Conservation (phyloP, 495 filamentous ascomycete genomes). For the Aspergillus diversus region DNA sequence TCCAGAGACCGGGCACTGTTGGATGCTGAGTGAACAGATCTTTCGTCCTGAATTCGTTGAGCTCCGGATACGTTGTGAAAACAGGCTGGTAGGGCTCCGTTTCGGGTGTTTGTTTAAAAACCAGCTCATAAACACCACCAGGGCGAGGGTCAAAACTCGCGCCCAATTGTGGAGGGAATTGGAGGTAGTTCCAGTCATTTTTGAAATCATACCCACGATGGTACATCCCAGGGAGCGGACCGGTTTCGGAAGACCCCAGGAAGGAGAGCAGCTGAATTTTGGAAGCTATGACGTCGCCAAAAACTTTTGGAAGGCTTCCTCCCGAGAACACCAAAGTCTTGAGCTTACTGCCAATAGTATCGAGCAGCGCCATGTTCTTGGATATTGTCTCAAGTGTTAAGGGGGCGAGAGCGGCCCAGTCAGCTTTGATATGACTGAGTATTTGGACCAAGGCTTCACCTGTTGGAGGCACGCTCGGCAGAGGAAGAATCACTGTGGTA, state of each 20-base stretch:
- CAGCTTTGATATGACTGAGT: conserved; percentile 9
- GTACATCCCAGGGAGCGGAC: conserved; percentile 14
- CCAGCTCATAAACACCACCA: conserved; percentile 13
- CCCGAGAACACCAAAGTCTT: conserved; percentile 10
- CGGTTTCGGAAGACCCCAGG: conserved; percentile 15
- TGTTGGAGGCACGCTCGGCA: conserved; percentile 9
- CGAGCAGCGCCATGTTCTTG: conserved; percentile 5
- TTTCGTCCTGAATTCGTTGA: conserved; percentile 11
- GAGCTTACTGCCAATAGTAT: conserved; percentile 3
- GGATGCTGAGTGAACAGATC: conserved; percentile 18
- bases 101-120: conserved; percentile 9
- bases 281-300: conserved; percentile 11
- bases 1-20: conserved; percentile 13
- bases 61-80: conserved; percentile 5
- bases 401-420: conserved; percentile 18
- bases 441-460: conserved; percentile 10
- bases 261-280: conserved; percentile 9
- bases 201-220: conserved; percentile 16
- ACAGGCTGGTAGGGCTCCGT: conserved; percentile 15
- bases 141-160: conserved; percentile 11
- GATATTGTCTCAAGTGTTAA: conserved; percentile 12
- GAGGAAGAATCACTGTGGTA: conserved; percentile 10
- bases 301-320: conserved; percentile 7
- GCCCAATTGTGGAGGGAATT: conserved; percentile 13
- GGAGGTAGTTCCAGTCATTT: conserved; percentile 19